Evolutionary conservation across 345 rosid genomes (phyloP), one percentile per base, ranked within the genome.

Genomic region (Nasturtium officinale): DNA sequence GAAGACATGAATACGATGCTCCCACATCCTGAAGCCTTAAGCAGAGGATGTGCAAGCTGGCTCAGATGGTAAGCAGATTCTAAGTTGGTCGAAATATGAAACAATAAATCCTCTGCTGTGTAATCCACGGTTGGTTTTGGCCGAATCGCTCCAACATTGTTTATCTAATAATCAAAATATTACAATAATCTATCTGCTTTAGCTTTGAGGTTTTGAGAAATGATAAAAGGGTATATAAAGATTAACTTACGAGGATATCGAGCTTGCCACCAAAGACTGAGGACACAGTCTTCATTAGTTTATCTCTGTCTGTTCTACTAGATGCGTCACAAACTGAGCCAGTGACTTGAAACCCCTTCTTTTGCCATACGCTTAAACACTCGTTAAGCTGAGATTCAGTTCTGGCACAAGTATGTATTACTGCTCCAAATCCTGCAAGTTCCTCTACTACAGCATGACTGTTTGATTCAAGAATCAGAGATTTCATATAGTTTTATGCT

Each of bases 371-470:
- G 7, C 52, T 69, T 67, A 89, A 23, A 53, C 88, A 83, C 53
- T 83, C 74, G 5, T 80, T 75, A 11, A 92, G 76, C 79, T 82
- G 85, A 21, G 77, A 57, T 77, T 88, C 87, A 40, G 71, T 78
- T 67, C 89, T 63, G 3, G 90, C 86, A 75, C 96, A 92, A 11
- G 90, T 89, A 62, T 88, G 86, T n/a, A 89, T 88, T 17, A 51
- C 62, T 1, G 92, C 88, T 16, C 97, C 96, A n/a, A 89, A 77
- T 40, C 77, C 85, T 7, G 85, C 85, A 5, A 89, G 80, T 79
- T 89, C 92, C 74, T 84, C 94, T 42, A 91, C 92, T 10, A 80
- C 59, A 6, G 89, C 96, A 78, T 66, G 64, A 76, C 97, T 86
- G n/a, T 26, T 33, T 33, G 12, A 43, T 73, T 26, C 28, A 35